Evolutionary conservation across 148 eudicot species (phyloP).

Genomic region (Rhododendron griersonianum): DNA sequence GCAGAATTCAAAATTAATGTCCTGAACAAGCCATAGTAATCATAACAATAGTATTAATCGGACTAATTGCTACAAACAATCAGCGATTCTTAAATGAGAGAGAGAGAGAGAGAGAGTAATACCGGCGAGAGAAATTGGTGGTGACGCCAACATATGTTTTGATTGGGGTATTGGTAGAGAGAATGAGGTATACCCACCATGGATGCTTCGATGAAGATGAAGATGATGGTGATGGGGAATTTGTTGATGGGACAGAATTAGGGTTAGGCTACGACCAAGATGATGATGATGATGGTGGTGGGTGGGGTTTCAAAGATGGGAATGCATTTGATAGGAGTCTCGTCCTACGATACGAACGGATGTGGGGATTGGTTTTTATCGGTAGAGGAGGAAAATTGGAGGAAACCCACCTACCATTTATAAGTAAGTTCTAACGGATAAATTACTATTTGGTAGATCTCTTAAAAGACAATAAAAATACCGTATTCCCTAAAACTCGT

Average conservation of each 20-base stretch:
- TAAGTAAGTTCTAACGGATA: too few relatives aligned
- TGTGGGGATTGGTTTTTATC: not conserved
- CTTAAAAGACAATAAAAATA: too few relatives aligned
- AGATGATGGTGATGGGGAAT: not conserved
- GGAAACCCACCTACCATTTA: too few relatives aligned
- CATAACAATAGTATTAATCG: not conserved
- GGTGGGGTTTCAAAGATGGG: constrained; percentile 38
- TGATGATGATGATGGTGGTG: constrained; percentile 13
- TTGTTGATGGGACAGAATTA: not conserved
- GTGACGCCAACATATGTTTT: constrained; percentile 81
- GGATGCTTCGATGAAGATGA: constrained; percentile 6
- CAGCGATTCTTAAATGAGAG: not conserved
- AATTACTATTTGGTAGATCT: too few relatives aligned
- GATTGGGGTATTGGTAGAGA: constrained; percentile 60
- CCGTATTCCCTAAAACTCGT: too few relatives aligned
- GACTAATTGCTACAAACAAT: not conserved
- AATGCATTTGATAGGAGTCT: constrained; percentile 24
- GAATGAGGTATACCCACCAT: constrained; percentile 65
- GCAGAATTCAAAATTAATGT: not conserved
- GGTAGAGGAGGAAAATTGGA: too few relatives aligned
- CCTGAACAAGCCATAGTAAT: not conserved
- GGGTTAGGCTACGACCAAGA: constrained; percentile 8
- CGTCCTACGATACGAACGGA: constrained; percentile 3
- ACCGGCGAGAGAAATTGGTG: constrained; percentile 71
- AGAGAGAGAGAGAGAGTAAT: constrained; percentile 3